Conservation (phyloP, 176 grass and related monocot genomes). For the Dactylis glomerata region DNA sequence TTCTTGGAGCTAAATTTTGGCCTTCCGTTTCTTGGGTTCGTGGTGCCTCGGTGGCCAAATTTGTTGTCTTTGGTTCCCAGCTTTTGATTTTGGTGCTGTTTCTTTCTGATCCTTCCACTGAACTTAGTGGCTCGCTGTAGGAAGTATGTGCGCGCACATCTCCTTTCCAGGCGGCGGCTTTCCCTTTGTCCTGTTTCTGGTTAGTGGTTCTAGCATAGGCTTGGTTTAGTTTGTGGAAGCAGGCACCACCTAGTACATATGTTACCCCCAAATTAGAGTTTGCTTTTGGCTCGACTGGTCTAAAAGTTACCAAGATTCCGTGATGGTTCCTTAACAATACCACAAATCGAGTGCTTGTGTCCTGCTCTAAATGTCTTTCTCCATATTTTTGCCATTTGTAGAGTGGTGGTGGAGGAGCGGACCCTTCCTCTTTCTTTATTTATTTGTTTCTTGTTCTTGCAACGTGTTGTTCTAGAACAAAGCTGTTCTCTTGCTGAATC, state of each 20-base stretch:
- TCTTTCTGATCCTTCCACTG: conserved; percentile 19
- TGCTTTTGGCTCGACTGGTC: neutral
- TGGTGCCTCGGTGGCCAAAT: neutral
- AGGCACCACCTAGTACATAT: neutral
- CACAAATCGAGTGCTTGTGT: neutral
- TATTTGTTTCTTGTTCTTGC: neutral
- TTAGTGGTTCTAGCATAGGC: neutral
- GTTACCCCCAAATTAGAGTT: neutral
- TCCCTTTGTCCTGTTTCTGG: neutral
- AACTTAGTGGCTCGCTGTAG: neutral
- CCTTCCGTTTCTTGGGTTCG: neutral
- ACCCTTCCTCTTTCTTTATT: neutral
- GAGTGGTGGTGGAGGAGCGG: neutral
- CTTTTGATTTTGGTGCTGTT: neutral
- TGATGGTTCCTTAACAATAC: neutral
- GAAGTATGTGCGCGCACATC: neutral
- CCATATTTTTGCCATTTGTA: neutral
- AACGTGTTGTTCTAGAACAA: neutral
- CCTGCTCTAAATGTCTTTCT: neutral
- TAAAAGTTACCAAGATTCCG: conserved; percentile 7
- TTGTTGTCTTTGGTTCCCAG: neutral
- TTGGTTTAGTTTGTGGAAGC: conserved; percentile 6
- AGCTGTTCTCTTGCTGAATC: neutral
- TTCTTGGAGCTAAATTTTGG: neutral
- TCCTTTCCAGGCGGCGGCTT: conserved; percentile 10